Conservation (phyloP, 73 alveolate species). For the Urostyla sp. region DNA sequence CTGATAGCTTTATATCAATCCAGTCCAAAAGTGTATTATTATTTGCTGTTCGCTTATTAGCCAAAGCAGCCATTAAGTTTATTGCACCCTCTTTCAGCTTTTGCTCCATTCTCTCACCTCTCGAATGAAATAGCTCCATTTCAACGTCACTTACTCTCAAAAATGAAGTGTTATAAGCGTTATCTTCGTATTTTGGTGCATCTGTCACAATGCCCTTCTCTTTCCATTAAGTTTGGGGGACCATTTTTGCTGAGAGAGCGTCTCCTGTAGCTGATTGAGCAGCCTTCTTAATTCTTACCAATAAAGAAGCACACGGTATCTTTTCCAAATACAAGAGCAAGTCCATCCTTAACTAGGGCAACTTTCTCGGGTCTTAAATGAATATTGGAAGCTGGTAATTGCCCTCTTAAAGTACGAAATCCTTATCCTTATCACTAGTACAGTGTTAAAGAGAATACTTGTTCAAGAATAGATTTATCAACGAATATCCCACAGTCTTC, state of each 20-base stretch:
- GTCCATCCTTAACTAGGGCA: conserved; percentile 74
- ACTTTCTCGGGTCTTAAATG: conserved; percentile 81
- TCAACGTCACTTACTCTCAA: conserved; percentile 71
- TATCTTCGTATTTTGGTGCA: conserved; percentile 81
- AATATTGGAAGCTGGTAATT: conserved; percentile 77
- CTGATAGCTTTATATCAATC: neutral
- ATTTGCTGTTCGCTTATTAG: conserved; percentile 46
- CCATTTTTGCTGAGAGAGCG: conserved; percentile 74
- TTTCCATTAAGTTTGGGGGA: conserved; percentile 75
- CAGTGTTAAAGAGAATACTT: conserved; percentile 68
- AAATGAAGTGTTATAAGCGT: conserved; percentile 72
- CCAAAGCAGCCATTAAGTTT: conserved; percentile 33
- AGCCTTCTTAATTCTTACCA: conserved; percentile 80
- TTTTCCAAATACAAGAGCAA: conserved; percentile 75
- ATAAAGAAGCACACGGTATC: conserved; percentile 80
- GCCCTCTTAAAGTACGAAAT: conserved; percentile 78
- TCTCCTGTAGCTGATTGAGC: conserved; percentile 82
- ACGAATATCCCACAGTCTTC: conserved; percentile 84
- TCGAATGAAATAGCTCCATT: conserved; percentile 64
- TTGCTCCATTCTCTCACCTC: conserved; percentile 74
- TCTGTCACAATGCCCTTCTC: conserved; percentile 74
- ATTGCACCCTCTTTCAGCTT: conserved; percentile 58
- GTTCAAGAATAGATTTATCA: conserved; percentile 79
- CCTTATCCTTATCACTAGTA: conserved; percentile 73
- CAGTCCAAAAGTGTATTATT: conserved; percentile 12